Percentiles rank a stretch among this genome's conserved stretches.
phyloP scores from a whole-genome alignment of 352 stramenopile species.

The Chrysophaeum taylorii region DNA sequence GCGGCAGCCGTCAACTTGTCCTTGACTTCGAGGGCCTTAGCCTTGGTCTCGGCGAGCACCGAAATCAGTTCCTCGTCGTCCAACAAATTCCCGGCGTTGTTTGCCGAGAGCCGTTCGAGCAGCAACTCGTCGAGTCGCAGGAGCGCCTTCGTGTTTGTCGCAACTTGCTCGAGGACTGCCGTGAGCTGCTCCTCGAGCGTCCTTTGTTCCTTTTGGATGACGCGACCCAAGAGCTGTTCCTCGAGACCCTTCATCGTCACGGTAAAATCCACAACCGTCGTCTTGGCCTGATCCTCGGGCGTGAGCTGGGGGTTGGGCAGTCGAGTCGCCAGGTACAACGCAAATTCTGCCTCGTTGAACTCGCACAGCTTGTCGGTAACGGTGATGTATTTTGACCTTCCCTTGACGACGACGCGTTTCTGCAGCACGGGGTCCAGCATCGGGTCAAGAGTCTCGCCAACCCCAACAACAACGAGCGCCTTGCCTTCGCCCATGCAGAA shows the following conservation, averaged over 20 bases:
- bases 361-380: constrained; percentile 88
- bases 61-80: constrained; percentile 68
- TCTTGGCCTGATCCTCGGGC: constrained; percentile 72
- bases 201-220: constrained; percentile 76
- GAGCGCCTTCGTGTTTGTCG: constrained; percentile 68
- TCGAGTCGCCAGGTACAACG: constrained; percentile 84
- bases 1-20: constrained; percentile 71
- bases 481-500: constrained; percentile 70
- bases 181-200: constrained; percentile 74
- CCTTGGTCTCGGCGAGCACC: constrained; percentile 65
- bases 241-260: constrained; percentile 74
- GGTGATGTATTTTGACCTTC: constrained; percentile 82
- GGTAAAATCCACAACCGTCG: constrained; percentile 81
- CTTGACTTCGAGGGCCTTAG: constrained; percentile 72
- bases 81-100: constrained; percentile 70
- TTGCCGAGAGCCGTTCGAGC: constrained; percentile 65
- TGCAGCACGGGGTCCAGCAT: constrained; percentile 85
- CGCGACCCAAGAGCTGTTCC: constrained; percentile 72
- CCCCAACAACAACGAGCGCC: constrained; percentile 60
- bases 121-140: constrained; percentile 65
- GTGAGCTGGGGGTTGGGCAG: constrained; percentile 85
- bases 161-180: constrained; percentile 64
- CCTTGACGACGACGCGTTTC: constrained; percentile 80
- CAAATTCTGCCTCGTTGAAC: constrained; percentile 77
- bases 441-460: constrained; percentile 86